phyloP scores from a whole-genome alignment of 106 monocot genomes.

The Amphibolis antarctica region DNA sequence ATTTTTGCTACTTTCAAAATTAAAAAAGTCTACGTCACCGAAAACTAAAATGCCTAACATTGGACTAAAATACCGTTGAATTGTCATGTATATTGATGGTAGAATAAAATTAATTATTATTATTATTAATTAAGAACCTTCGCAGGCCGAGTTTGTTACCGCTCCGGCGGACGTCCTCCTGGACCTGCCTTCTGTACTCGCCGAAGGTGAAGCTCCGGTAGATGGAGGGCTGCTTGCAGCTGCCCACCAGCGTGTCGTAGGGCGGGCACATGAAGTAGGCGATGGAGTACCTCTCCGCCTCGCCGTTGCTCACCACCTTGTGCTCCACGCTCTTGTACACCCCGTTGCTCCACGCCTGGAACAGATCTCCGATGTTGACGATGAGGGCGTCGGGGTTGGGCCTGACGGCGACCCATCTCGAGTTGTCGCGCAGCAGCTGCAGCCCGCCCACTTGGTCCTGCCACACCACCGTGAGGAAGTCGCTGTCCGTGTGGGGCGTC shows the following conservation, averaged over 20 bases:
- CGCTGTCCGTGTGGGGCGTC: slow-evolving; percentile 83
- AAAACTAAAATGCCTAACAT: too few species aligned
- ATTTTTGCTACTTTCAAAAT: too few species aligned
- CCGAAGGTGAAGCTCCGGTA: slow-evolving; percentile 72
- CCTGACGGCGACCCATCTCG: slow-evolving; percentile 59
- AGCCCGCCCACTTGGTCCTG: slow-evolving; percentile 81
- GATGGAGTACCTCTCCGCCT: slow-evolving; percentile 19
- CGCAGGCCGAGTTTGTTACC: slow-evolving; percentile 70
- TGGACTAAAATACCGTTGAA: too few species aligned
- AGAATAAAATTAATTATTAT: too few species aligned
- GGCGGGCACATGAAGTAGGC: slow-evolving; percentile 26
- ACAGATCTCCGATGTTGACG: slow-evolving; percentile 93
- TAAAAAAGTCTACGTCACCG: too few species aligned
- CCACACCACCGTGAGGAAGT: slow-evolving; percentile 77
- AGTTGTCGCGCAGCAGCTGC: slow-evolving; percentile 70
- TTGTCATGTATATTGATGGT: too few species aligned
- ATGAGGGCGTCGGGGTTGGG: slow-evolving; percentile 68
- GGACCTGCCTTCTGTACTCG: slow-evolving; percentile 64
- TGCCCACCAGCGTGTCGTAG: slow-evolving; percentile 8
- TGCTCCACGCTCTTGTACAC: slow-evolving; percentile 25
- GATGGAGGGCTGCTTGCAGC: slow-evolving; percentile 13
- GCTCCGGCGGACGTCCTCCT: slow-evolving; percentile 58
- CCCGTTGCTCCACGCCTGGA: slow-evolving; percentile 43
- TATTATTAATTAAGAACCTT: slow-evolving; percentile 45
- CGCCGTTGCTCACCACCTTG: slow-evolving; percentile 10